Base-by-base conservation (phyloP, 225 moss, liverwort and hornwort species). In the Pseudoscleropodium purum region DNA sequence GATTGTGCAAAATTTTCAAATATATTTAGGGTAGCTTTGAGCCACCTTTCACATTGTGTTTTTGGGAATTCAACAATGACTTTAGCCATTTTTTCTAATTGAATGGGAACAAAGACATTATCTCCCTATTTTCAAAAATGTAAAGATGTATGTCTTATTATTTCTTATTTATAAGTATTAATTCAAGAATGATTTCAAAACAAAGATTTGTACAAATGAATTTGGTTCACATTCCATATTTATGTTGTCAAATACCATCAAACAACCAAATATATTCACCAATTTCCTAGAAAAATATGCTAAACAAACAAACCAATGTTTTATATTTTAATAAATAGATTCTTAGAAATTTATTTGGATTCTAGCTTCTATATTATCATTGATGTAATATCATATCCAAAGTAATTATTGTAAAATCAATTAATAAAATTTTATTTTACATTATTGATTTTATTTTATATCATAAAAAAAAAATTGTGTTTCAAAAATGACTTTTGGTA, bases 31-130 rank as follows among this genome's bases (percentile, higher is more conserved):
- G 8, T 9, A 15, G 27, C 27, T 41, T 72, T 72, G 15, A 72
- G 15, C 15, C 1, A 27, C 43, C 15, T 72, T 43, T 0, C 0
- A 0, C 9, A 72, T 41, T 43, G 15, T 5, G 15, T 41, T 8
- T 39, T 41, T 15, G 25, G 4, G 1, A 60, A 72, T 72, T 41
- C 27, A 43, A 27, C 3, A 26, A 41, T 72, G 72, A 15, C 39
- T 72, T 9, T 27, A 72, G 27, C 1, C 5, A 25, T 43, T 41
- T n/a, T 72, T 26, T 16, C 8, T 18, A 43, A 15, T 26, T 41
- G 9, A 15, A 26, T 41, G 5, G 11, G 0, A 15, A 41, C 8
- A 41, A 41, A 72, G 4, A 41, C 13, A 68, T n/a, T 68, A n/a
- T 23, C 12, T n/a, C 12, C 7, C 6, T 11, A 21, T 37, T 37